Conservation (phyloP, 768 basidiomycete species). For the Filobasidium floriforme region DNA sequence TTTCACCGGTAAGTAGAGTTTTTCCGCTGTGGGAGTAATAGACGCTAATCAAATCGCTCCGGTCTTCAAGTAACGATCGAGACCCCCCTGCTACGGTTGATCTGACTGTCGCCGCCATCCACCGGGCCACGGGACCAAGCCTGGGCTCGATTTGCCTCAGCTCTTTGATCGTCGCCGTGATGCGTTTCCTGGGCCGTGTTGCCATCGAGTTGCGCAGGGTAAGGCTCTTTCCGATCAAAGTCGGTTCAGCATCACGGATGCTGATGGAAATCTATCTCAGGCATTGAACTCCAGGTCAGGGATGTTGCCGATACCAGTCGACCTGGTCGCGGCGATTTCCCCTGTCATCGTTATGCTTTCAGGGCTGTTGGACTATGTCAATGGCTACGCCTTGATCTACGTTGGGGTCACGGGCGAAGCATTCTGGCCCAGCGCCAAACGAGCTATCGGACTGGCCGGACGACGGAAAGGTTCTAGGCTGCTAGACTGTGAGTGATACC, state of each 20-base stretch:
- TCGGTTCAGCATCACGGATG: not conserved
- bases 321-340: slow-evolving; percentile 36
- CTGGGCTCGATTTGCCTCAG: slow-evolving; percentile 71
- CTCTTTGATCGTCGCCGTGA: slow-evolving; percentile 63
- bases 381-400: slow-evolving; percentile 64
- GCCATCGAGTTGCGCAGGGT: slow-evolving; percentile 34
- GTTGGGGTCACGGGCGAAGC: slow-evolving; percentile 67
- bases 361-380: slow-evolving; percentile 51
- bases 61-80: slow-evolving; percentile 5
- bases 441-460: slow-evolving; percentile 52
- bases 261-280: slow-evolving; percentile 2
- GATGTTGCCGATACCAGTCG: slow-evolving; percentile 37
- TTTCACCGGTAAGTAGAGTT: slow-evolving; percentile 55
- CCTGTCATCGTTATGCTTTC: slow-evolving; percentile 45
- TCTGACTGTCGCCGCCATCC: slow-evolving; percentile 66
- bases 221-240: not conserved
- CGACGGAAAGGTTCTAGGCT: slow-evolving; percentile 35
- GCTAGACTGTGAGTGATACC: slow-evolving; percentile 43
- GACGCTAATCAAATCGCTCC: not conserved
- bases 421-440: slow-evolving; percentile 57
- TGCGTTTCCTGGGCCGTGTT: slow-evolving; percentile 53
- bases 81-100: slow-evolving; percentile 43
- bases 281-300: slow-evolving; percentile 35
- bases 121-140: slow-evolving; percentile 71
- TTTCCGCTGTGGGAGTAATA: not conserved